Evolutionary conservation across 1,139 yeast genomes (phyloP).

Genomic region (Candida glucosophila): DNA sequence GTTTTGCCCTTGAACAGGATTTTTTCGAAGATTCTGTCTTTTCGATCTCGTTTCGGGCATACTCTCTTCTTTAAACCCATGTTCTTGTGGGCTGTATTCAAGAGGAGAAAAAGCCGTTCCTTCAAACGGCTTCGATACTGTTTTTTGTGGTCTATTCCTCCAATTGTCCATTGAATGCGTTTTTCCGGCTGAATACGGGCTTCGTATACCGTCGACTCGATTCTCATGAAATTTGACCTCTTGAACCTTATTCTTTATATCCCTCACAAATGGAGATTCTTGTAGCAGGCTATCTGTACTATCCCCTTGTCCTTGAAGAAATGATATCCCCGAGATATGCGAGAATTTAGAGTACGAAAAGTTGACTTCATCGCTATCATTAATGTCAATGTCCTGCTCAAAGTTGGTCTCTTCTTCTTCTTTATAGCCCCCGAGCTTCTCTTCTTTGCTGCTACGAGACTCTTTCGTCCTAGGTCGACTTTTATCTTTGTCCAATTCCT

Average conservation of each 20-base stretch:
- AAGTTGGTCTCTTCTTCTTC: constrained; percentile 9
- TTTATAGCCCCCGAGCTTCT: constrained; percentile 9
- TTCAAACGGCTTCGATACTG: no score
- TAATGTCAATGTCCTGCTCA: constrained; percentile 15
- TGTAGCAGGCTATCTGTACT: constrained; percentile 4
- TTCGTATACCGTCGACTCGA: no score
- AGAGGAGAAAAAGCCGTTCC: no score
- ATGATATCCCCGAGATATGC: constrained; percentile 19
- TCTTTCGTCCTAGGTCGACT: no score
- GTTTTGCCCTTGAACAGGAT: not conserved
- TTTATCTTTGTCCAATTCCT: no score
- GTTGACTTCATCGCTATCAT: constrained; percentile 16
- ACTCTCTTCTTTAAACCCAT: no score
- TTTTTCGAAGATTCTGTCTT: no score
- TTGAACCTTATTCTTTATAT: constrained; percentile 14
- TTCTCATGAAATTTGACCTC: constrained; percentile 9
- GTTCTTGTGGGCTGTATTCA: no score
- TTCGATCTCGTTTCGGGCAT: no score
- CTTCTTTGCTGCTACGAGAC: constrained; percentile 7
- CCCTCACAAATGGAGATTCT: constrained; percentile 20
- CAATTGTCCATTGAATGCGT: no score
- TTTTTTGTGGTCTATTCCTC: no score
- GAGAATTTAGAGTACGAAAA: constrained; percentile 33
- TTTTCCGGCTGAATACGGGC: no score
- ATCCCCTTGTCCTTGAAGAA: constrained; percentile 5